Evolutionary conservation across 345 rosid genomes (phyloP).

Genomic region (Cochlearia excelsa): DNA sequence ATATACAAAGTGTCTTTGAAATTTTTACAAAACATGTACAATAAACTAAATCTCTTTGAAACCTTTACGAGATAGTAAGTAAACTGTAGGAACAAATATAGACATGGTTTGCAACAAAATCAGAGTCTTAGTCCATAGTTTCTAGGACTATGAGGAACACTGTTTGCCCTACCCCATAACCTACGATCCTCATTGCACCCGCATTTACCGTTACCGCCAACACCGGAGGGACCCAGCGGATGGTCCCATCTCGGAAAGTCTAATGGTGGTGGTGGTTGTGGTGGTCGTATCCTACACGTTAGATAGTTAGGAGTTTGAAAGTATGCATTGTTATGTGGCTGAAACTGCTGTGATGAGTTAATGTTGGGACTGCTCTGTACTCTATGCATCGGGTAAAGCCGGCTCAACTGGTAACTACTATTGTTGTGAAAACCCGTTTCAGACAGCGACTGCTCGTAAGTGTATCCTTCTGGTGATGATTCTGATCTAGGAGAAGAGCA

Average conservation of each 20-base stretch:
- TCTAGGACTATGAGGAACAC: conserved; percentile 55
- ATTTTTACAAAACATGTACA: too few species aligned
- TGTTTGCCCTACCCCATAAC: conserved; percentile 41
- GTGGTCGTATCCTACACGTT: conserved; percentile 29
- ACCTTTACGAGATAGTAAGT: too few species aligned
- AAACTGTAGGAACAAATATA: too few species aligned
- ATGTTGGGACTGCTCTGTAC: conserved; percentile 79
- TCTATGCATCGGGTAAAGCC: conserved; percentile 47
- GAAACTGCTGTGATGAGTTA: conserved; percentile 23
- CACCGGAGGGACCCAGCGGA: background rate
- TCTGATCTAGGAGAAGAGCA: conserved; percentile 55
- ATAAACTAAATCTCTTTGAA: too few species aligned
- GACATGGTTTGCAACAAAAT: too few species aligned
- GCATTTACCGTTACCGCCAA: conserved; percentile 21
- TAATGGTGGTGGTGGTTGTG: conserved; percentile 25
- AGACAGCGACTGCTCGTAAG: conserved; percentile 18
- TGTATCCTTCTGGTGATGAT: conserved; percentile 58
- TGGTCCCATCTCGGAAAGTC: conserved; percentile 25
- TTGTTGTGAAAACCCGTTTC: conserved; percentile 26
- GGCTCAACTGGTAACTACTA: conserved; percentile 23
- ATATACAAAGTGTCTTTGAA: too few species aligned
- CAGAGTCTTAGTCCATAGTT: conserved; percentile 20
- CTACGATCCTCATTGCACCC: conserved; percentile 26
- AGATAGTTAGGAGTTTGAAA: conserved; percentile 27
- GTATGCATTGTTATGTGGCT: conserved; percentile 35